phyloP scores from a whole-genome alignment of 441 rosid genomes.

The Aleurites moluccanus region DNA sequence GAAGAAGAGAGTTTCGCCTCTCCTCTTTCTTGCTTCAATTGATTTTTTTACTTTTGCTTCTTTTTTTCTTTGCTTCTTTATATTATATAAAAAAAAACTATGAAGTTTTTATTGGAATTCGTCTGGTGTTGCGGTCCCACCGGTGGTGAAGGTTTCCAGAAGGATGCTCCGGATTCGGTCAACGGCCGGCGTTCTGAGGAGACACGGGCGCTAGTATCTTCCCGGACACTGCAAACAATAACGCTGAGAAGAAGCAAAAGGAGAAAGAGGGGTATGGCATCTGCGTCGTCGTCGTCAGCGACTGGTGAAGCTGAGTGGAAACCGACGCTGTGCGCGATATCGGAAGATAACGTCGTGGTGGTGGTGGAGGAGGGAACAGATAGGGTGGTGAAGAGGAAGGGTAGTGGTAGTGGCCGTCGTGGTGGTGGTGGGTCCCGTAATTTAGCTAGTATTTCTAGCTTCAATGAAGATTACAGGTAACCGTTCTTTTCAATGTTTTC shows the following conservation, averaged over 20 bases:
- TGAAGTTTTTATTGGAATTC: conserved; percentile 26
- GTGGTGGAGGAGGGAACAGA: conserved; percentile 26
- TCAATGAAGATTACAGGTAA: conserved; percentile 48
- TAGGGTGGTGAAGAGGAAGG: conserved; percentile 41
- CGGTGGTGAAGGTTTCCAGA: conserved; percentile 8
- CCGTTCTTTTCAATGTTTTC: neutral
- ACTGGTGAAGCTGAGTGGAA: conserved; percentile 42
- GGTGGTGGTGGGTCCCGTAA: conserved; percentile 15
- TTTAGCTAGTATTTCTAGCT: conserved; percentile 35
- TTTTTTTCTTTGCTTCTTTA: neutral
- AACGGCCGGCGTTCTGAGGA: conserved; percentile 29
- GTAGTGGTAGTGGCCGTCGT: neutral
- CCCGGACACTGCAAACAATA: conserved; percentile 17
- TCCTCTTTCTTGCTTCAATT: neutral
- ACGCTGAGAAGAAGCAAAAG: conserved; percentile 36
- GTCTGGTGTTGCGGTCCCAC: conserved; percentile 41
- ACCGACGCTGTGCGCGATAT: conserved; percentile 57
- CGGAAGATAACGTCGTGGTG: conserved; percentile 46
- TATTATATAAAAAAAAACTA: neutral
- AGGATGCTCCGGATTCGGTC: neutral
- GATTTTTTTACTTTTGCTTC: neutral
- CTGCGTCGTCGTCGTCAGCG: conserved; percentile 10
- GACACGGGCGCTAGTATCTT: conserved; percentile 30
- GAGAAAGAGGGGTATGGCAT: conserved; percentile 26
- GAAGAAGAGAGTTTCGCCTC: neutral